These are phyloP conservation scores for Purpureocillium takamizusanense DNA, from an alignment of 2,329 filamentous ascomycete species.

Conservation along the genomic window DNA sequence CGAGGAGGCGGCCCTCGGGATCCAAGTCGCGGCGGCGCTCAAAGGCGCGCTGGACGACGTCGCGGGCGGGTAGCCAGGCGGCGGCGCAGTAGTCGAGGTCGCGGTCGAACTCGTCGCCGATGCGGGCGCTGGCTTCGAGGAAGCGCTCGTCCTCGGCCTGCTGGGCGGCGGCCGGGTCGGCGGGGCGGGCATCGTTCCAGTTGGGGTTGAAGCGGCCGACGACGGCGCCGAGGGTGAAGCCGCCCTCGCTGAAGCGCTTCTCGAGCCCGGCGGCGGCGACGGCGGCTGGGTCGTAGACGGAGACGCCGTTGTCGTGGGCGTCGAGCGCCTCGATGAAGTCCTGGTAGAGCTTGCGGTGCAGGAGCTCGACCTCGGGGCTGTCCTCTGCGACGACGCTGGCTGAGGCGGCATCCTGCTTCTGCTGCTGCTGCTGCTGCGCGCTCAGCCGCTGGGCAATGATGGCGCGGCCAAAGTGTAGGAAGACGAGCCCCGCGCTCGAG, in stretches of 20 bases:
- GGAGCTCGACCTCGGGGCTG: slow-evolving; percentile 57
- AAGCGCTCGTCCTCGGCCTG: slow-evolving; percentile 76
- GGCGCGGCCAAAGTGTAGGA: slow-evolving; percentile 84
- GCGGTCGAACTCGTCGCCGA: slow-evolving; percentile 80
- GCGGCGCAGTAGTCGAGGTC: slow-evolving; percentile 67
- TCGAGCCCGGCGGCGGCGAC: slow-evolving; percentile 62
- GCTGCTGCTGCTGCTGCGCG: slow-evolving; percentile 8
- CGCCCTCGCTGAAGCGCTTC: slow-evolving; percentile 76
- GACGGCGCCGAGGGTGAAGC: slow-evolving; percentile 76
- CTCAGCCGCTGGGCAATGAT: slow-evolving; percentile 58
- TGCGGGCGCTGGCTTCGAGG: slow-evolving; percentile 65
- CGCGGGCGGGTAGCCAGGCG: slow-evolving; percentile 82
- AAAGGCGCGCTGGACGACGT: slow-evolving; percentile 70
- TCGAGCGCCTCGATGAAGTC: slow-evolving; percentile 94
- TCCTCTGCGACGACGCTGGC: slow-evolving; percentile 39
- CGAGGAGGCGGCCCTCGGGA: slow-evolving; percentile 66
- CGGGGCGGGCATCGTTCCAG: slow-evolving; percentile 58
- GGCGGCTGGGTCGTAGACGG: slow-evolving; percentile 64
- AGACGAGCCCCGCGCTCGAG: slow-evolving; percentile 87
- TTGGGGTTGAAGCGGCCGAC: slow-evolving; percentile 73
- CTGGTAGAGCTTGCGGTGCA: slow-evolving; percentile 85
- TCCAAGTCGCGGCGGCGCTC: slow-evolving; percentile 58
- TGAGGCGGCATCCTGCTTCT: no score
- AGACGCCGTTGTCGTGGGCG: slow-evolving; percentile 94
- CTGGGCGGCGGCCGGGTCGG: slow-evolving; percentile 49